phyloP scores from a whole-genome alignment of 108 stramenopile genomes.

The Heterococcus sp. region DNA sequence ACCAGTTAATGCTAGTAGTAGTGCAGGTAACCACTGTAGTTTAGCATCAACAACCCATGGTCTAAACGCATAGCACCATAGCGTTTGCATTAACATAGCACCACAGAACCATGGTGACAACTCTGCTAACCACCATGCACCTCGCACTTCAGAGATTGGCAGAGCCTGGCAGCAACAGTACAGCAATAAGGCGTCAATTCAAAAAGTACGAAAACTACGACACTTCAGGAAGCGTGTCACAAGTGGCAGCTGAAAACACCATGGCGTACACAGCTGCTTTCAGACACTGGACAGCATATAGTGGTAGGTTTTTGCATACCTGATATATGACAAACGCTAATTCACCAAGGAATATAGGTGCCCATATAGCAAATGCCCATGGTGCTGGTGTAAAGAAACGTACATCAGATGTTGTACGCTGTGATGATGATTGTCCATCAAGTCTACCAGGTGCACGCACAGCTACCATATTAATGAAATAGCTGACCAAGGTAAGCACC shows the following conservation, averaged over 20 bases:
- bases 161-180: not conserved
- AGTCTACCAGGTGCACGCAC: conserved; percentile 6
- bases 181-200: too few species aligned
- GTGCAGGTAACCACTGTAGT: conserved; percentile 34
- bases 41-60: conserved; percentile 24
- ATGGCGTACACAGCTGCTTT: too few species aligned
- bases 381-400: conserved; percentile 30
- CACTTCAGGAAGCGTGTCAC: too few species aligned
- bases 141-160: conserved; percentile 4
- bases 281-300: too few species aligned
- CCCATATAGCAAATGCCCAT: conserved; percentile 52
- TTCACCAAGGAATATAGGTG: conserved; percentile 46
- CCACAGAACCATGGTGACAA: conserved; percentile 26
- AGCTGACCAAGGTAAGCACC: conserved; percentile 23
- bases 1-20: conserved; percentile 13
- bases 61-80: conserved; percentile 39
- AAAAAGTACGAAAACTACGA: too few species aligned
- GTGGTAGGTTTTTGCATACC: too few species aligned
- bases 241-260: too few species aligned
- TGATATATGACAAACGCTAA: conserved; percentile 14
- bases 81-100: conserved; percentile 31
- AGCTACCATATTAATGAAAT: conserved; percentile 13
- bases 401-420: not conserved
- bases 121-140: conserved; percentile 36
- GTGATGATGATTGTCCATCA: conserved; percentile 16